Conservation (phyloP, 768 basidiomycete species). For the Pleurotus tuoliensis region DNA sequence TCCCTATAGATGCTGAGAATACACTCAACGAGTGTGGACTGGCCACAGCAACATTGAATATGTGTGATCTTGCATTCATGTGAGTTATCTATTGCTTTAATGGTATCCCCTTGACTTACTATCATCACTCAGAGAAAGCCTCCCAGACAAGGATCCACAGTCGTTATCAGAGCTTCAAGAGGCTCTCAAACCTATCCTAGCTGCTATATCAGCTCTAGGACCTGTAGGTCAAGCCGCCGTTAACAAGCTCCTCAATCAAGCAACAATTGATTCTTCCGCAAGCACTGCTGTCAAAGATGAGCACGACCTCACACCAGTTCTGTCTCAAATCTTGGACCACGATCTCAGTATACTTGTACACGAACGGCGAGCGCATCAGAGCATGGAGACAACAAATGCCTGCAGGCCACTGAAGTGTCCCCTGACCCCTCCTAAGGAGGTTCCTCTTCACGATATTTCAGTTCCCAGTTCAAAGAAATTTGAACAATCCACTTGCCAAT, state of each 20-base stretch:
- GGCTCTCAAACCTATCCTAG: not conserved
- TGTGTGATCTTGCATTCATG: not conserved
- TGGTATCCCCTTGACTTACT: too few species aligned
- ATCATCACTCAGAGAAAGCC: not conserved
- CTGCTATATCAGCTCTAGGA: not conserved
- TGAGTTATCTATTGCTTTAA: not conserved
- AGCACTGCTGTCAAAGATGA: too few species aligned
- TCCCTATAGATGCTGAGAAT: not conserved
- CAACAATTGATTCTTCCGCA: not conserved
- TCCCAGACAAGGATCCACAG: not conserved
- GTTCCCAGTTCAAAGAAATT: too few species aligned
- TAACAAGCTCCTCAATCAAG: not conserved
- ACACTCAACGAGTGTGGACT: not conserved
- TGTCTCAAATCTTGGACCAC: not conserved
- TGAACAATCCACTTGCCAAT: not conserved
- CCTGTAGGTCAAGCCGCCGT: not conserved
- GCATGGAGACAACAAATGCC: constrained; percentile 12
- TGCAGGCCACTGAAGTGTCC: not conserved
- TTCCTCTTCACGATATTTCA: not conserved
- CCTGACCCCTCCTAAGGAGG: not conserved
- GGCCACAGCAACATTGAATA: not conserved
- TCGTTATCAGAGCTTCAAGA: not conserved
- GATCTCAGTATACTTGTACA: constrained; percentile 8
- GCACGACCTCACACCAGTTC: not conserved
- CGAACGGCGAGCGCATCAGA: constrained; percentile 13